phyloP scores from a whole-genome alignment of 768 basidiomycete species.

The Boletales sp. region DNA sequence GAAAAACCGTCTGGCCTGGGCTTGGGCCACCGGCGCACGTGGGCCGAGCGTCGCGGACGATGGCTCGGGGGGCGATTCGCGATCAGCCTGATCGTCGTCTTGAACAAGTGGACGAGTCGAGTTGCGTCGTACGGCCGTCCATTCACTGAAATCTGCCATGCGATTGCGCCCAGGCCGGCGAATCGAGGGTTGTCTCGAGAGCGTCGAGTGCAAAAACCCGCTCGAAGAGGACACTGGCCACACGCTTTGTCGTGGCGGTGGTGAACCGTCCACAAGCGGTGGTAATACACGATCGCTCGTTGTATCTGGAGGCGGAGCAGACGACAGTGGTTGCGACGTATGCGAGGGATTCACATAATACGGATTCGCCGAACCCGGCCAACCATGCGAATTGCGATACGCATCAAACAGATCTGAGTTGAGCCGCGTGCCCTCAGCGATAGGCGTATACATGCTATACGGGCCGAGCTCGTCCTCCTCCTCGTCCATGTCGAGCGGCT shows the following conservation, averaged over 20 bases:
- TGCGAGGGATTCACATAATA: slow-evolving; percentile 21
- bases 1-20: slow-evolving; percentile 51
- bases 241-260: slow-evolving; percentile 14
- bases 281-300: slow-evolving; percentile 25
- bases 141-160: slow-evolving; percentile 69
- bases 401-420: slow-evolving; percentile 67
- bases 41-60: slow-evolving; percentile 10
- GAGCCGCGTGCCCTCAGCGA: slow-evolving; percentile 51
- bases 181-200: slow-evolving; percentile 57
- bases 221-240: slow-evolving; percentile 25
- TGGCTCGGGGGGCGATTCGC: background rate
- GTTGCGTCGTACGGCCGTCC: slow-evolving; percentile 61
- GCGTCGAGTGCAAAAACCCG: slow-evolving; percentile 26
- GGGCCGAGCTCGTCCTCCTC: slow-evolving; percentile 63
- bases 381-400: slow-evolving; percentile 39
- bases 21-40: slow-evolving; percentile 7
- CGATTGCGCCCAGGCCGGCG: slow-evolving; percentile 55
- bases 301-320: slow-evolving; percentile 24
- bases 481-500: slow-evolving; percentile 59
- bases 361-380: slow-evolving; percentile 27
- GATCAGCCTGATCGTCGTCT: slow-evolving; percentile 26
- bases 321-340: slow-evolving; percentile 23
- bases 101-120: slow-evolving; percentile 34
- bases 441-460: slow-evolving; percentile 33
- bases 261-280: slow-evolving; percentile 25